These are phyloP conservation scores for Neurospora sp. DNA, from an alignment of 495 filamentous ascomycete species.

Conservation along the genomic window DNA sequence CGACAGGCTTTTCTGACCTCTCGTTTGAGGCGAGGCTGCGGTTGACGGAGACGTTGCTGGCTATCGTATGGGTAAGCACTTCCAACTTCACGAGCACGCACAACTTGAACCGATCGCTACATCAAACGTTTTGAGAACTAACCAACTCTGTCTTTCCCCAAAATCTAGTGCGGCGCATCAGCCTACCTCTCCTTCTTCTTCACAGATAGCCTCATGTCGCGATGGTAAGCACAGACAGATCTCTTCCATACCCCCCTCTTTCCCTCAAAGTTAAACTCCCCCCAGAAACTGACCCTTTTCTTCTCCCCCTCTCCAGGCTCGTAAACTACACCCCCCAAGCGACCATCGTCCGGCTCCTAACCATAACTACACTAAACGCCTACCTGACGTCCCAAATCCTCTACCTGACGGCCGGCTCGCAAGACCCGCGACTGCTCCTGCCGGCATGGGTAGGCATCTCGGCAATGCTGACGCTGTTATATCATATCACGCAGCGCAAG, in stretches of 20 bases:
- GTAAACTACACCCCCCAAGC: constrained; percentile 79
- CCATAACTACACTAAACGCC: constrained; percentile 67
- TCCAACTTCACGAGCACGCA: neutral
- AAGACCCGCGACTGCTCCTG: constrained; percentile 67
- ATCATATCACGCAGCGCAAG: constrained; percentile 73
- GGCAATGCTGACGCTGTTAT: constrained; percentile 67
- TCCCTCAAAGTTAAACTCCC: neutral
- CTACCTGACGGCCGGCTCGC: constrained; percentile 61
- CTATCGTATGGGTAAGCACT: constrained; percentile 68
- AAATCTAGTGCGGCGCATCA: constrained; percentile 62
- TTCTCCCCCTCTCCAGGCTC: constrained; percentile 42
- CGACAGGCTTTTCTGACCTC: constrained; percentile 9
- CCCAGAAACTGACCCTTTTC: neutral
- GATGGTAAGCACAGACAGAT: constrained; percentile 46
- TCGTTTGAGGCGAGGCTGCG: constrained; percentile 33
- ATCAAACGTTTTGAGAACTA: neutral
- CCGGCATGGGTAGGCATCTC: constrained; percentile 82
- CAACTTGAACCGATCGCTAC: neutral
- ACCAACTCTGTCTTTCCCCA: neutral
- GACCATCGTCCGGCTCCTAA: constrained; percentile 72
- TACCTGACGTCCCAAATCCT: constrained; percentile 75
- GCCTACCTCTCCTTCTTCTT: constrained; percentile 85
- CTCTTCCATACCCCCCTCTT: constrained; percentile 7
- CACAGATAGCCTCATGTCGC: constrained; percentile 85
- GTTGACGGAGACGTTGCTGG: constrained; percentile 69